Evolutionary conservation across 1,139 yeast species (phyloP).

Genomic region (Protomyces gravidus): DNA sequence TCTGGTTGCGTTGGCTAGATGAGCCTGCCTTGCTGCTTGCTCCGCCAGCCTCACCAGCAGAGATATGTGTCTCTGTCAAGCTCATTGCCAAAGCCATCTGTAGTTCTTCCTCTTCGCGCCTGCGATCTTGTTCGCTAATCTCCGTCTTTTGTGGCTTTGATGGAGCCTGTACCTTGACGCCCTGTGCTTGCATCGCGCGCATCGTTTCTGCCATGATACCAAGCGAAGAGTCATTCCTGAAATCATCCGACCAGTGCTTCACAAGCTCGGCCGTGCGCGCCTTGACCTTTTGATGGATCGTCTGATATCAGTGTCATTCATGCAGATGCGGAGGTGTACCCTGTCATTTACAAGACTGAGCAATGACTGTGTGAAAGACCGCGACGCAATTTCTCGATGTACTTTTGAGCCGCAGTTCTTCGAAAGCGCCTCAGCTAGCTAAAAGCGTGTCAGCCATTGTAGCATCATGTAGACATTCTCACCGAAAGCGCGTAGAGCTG

Average conservation of each 20-base stretch:
- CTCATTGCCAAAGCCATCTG: conserved; percentile 75
- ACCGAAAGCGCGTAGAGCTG: conserved; percentile 64
- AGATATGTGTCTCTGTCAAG: conserved; percentile 50
- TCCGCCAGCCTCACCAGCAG: conserved; percentile 16
- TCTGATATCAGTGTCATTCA: conserved; percentile 21
- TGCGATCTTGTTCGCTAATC: conserved; percentile 49
- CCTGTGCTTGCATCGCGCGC: conserved; percentile 32
- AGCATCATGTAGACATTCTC: conserved; percentile 2
- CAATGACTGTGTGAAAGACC: conserved; percentile 57
- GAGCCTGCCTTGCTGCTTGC: conserved; percentile 6
- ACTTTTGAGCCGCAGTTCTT: conserved; percentile 91
- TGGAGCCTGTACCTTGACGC: conserved; percentile 46
- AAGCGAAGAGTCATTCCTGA: conserved; percentile 69
- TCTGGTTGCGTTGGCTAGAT: conserved; percentile 12
- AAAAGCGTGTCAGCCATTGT: not conserved
- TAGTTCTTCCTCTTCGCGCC: conserved; percentile 72
- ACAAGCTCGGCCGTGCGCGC: conserved; percentile 62
- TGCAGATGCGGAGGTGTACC: conserved; percentile 10
- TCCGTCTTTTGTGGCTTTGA: conserved; percentile 59
- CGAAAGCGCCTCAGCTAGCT: conserved; percentile 66
- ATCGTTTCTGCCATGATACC: conserved; percentile 64
- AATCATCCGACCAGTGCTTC: conserved; percentile 55
- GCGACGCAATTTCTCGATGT: conserved; percentile 75
- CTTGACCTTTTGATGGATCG: conserved; percentile 67
- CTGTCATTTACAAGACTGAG: conserved; percentile 54